phyloP scores from a whole-genome alignment of 2,329 filamentous ascomycete genomes.

The Sarocladiaceae sp. region DNA sequence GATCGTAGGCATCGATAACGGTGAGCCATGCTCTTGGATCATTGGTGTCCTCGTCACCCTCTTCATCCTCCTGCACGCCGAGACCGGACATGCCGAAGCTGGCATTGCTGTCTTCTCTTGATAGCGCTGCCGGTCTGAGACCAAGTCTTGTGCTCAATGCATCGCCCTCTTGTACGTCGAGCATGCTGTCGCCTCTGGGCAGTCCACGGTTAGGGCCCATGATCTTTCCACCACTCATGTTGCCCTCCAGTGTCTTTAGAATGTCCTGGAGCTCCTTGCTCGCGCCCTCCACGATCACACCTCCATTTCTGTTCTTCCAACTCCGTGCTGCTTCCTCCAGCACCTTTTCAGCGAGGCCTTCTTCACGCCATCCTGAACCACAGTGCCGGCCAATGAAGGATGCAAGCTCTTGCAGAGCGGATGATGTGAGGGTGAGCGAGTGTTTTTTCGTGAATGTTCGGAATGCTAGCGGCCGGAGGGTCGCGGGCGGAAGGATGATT shows the following conservation, averaged over 20 bases:
- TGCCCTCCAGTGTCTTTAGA: conserved; percentile 74
- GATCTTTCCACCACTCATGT: conserved; percentile 80
- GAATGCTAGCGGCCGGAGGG: conserved; percentile 84
- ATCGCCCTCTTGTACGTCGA: conserved; percentile 49
- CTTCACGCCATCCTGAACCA: conserved; percentile 92
- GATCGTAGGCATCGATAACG: conserved; percentile 75
- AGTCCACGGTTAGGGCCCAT: conserved; percentile 45
- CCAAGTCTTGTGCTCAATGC: conserved; percentile 50
- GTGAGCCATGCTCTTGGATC: conserved; percentile 81
- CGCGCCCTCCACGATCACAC: conserved; percentile 82
- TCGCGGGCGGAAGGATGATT: conserved; percentile 81
- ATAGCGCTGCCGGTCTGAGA: conserved; percentile 36
- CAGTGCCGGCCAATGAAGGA: conserved; percentile 89
- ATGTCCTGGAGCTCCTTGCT: conserved; percentile 74
- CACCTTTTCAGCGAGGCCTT: conserved; percentile 85
- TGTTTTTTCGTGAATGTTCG: conserved; percentile 97
- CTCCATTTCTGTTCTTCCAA: conserved; percentile 87
- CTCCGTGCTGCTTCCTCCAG: conserved; percentile 84
- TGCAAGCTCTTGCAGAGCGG: conserved; percentile 77
- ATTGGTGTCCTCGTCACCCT: conserved; percentile 51
- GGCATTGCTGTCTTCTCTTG: conserved; percentile 55
- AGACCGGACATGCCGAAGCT: conserved; percentile 58
- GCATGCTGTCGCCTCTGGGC: conserved; percentile 51
- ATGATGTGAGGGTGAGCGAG: conserved; percentile 83
- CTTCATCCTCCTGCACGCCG: conserved; percentile 46